Evolutionary conservation across 1,139 yeast genomes (phyloP).

Genomic region (Debaryomycetaceae sp.): DNA sequence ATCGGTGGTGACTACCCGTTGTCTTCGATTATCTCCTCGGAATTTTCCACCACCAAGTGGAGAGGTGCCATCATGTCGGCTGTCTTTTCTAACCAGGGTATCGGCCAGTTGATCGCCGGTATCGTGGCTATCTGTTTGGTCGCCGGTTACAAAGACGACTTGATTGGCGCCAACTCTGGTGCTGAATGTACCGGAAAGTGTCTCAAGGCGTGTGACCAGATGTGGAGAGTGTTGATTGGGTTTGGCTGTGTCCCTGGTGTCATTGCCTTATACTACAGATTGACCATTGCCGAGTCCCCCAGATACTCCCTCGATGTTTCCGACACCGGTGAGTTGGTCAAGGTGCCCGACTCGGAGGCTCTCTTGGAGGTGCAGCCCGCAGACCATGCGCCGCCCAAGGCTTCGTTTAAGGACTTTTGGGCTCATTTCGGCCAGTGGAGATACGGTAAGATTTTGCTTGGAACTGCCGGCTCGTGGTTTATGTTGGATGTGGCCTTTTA

Average conservation of each 20-base stretch:
- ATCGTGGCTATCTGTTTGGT: constrained; percentile 68
- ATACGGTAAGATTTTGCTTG: constrained; percentile 77
- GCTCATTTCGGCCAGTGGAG: constrained; percentile 83
- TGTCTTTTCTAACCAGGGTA: constrained; percentile 88
- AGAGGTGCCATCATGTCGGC: constrained; percentile 97
- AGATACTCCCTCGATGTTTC: constrained; percentile 77
- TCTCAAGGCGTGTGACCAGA: constrained; percentile 76
- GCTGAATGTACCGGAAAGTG: constrained; percentile 61
- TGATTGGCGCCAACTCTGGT: constrained; percentile 47
- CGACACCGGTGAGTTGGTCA: constrained; percentile 49
- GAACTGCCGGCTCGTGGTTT: constrained; percentile 98
- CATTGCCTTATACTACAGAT: constrained; percentile 79
- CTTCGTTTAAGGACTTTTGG: constrained; percentile 57
- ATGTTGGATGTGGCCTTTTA: constrained; percentile 93
- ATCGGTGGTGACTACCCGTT: constrained; percentile 99
- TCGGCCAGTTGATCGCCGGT: constrained; percentile 89
- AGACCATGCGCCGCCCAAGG: constrained; percentile 51
- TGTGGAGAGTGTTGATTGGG: constrained; percentile 90
- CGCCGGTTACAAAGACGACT: constrained; percentile 62
- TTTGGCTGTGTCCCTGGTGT: constrained; percentile 86
- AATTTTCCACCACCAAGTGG: constrained; percentile 87
- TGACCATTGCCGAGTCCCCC: constrained; percentile 92
- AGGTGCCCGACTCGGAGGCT: constrained; percentile 57
- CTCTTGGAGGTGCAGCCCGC: constrained; percentile 46
- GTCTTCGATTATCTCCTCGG: constrained; percentile 88